A percentile compares a stretch with the other conserved stretches of the same genome.
Conservation (phyloP, 495 filamentous ascomycete genomes). For the Bacidia rubella region DNA sequence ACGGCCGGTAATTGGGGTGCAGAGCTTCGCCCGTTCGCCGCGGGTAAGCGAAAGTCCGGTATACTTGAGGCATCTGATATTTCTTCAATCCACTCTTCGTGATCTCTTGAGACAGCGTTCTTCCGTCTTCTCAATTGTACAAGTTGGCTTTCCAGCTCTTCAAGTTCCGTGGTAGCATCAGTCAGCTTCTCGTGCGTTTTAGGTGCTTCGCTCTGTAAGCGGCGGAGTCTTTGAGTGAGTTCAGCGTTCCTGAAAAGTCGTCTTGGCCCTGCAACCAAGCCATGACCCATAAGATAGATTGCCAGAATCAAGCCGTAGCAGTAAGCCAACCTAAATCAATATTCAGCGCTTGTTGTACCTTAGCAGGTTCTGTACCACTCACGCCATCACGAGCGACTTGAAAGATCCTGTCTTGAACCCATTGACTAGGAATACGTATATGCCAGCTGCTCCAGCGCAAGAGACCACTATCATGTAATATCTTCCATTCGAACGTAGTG, state of each 20-base stretch:
- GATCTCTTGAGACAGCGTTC: conserved; percentile 64
- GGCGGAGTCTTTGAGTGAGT: conserved; percentile 52
- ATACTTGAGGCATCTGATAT: conserved; percentile 60
- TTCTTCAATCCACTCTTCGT: conserved; percentile 91
- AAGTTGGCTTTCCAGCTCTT: conserved; percentile 70
- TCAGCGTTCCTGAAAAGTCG: conserved; percentile 63
- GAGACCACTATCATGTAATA: conserved; percentile 73
- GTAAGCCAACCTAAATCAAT: conserved; percentile 49
- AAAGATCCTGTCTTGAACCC: conserved; percentile 51
- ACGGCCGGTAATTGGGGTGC: conserved; percentile 50
- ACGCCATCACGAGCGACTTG: conserved; percentile 76
- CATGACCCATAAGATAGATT: conserved; percentile 95
- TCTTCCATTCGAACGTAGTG: conserved; percentile 69
- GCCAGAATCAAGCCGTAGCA: conserved; percentile 82
- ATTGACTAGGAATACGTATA: conserved; percentile 73
- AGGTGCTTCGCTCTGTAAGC: conserved; percentile 67
- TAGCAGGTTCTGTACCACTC: background rate
- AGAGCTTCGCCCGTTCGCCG: conserved; percentile 26
- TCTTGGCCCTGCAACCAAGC: conserved; percentile 80
- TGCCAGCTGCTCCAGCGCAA: conserved; percentile 52
- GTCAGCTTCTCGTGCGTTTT: conserved; percentile 74
- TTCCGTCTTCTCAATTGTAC: conserved; percentile 65
- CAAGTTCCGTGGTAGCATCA: conserved; percentile 68
- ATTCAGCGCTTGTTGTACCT: background rate
- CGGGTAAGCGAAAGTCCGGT: conserved; percentile 45